Base-by-base conservation (phyloP, 108 stramenopile genomes). In the Aurantiochytrium sp. region DNA sequence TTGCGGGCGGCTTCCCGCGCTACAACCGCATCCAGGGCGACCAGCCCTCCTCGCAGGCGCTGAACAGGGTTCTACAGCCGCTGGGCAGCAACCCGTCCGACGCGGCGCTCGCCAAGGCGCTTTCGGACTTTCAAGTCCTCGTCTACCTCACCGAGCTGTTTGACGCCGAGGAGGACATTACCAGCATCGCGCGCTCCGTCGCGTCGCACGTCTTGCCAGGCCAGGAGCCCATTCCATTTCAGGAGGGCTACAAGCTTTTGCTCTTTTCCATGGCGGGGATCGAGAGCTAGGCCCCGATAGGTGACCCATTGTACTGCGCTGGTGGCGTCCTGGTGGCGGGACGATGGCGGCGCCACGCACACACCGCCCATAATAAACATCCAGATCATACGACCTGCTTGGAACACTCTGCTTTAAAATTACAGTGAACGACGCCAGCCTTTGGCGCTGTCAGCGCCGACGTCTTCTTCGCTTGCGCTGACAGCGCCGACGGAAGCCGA, bases 1-100 rank as follows among this genome's bases (percentile, higher is more conserved):
- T 81, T 48, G 73, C 73, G 6, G 73, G 73, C n/a, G 73, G 19
- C 39, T 81, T 81, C 73, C 73, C 73, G 45, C 73, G 73, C 73
- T 81, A 48, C 45, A 81, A 81, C 73, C 73, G 73, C 45, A 48
- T 48, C 3, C 73, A 81, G 42, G 73, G 45, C 2, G 45, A 81
- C 42, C 42, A 41, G 45, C 73, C 73, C 0, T 48, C 42, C 8
- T 12, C 42, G 24, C 42, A 81, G 30, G 73, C 73, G n/a, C 73
- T 81, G 21, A 41, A 81, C 10, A 6, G 42, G 6, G 73, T 48
- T 6, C 39, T 81, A 5, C 12, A 81, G 30, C 39, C 39, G 36
- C 24, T 48, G 24, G 73, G 73, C 73, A 6, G 42, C 42, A 81
- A 81, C 45, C 73, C 73, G 1, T 81, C 73, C 3, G 73, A 81